A percentile compares a stretch with the other conserved stretches of the same genome.
These are phyloP conservation scores for Mucor racemosus DNA, from an alignment of 371 early-diverging fungal genomes.

Conservation along the genomic window DNA sequence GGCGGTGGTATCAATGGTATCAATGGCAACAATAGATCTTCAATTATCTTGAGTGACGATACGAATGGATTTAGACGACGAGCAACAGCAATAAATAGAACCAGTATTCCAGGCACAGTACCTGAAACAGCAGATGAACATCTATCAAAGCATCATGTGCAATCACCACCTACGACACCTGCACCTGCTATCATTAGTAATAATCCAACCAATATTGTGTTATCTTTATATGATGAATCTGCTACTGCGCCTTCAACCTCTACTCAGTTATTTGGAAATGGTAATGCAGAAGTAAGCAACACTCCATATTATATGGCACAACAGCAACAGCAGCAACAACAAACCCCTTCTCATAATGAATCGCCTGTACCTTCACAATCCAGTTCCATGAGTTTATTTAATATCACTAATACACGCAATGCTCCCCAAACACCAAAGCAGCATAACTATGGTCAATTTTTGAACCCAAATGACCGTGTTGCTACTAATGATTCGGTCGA, in stretches of 20 bases:
- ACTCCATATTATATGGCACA: not conserved
- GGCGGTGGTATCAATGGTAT: too few relatives aligned
- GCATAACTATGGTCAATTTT: conserved; percentile 37
- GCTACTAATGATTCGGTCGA: conserved; percentile 34
- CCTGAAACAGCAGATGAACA: conserved; percentile 57
- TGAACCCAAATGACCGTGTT: conserved; percentile 42
- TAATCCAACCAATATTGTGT: conserved; percentile 48
- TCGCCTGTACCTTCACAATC: conserved; percentile 37
- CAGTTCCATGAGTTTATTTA: conserved; percentile 20
- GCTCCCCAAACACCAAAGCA: not conserved
- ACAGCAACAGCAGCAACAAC: not conserved
- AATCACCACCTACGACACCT: conserved; percentile 1
- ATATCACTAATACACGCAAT: conserved; percentile 12
- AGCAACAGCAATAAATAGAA: conserved; percentile 30
- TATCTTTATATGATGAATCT: conserved; percentile 58
- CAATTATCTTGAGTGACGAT: conserved; percentile 37
- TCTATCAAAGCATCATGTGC: conserved; percentile 26
- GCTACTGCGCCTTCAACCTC: conserved; percentile 17
- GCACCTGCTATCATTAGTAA: not conserved
- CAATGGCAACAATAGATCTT: conserved; percentile 18
- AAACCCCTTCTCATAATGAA: conserved; percentile 10
- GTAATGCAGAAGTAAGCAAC: too few relatives aligned
- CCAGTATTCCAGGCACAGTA: conserved; percentile 59
- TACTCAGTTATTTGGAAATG: conserved; percentile 14
- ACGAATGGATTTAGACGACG: conserved; percentile 45